Evolutionary conservation across 805 yeast genomes (phyloP), one percentile per base, ranked within the genome.

Genomic region (Clavispora phyllophila): DNA sequence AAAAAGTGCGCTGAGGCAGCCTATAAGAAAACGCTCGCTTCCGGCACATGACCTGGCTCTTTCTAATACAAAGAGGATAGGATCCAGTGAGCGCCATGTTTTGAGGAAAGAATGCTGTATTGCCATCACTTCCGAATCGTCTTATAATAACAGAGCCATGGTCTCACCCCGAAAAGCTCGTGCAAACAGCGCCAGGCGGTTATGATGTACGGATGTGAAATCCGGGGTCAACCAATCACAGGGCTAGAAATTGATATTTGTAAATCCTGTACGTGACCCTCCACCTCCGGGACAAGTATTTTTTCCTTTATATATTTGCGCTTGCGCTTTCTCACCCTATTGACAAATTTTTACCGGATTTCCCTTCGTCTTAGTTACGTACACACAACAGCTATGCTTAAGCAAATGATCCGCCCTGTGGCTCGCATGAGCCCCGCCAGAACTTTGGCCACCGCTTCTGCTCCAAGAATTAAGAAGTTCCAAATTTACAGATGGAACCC

Each of bases 401-500:
- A 44, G 41, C 29, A 47, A 12, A 29, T 42, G 9, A 40, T 50
- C 31, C 53, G 56, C 42, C 48, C 51, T 9, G 45, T 39, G 23
- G 34, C 52, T 12, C 51, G 51, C 26, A 40, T 45, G 18, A 36
- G 41, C 43, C 19, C 37, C 42, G 27, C 49, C 40, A 44, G 56
- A 37, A 43, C 40, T 27, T 47, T 52, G 49, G 76, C 83, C 39
- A 51, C 61, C 14, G 77, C 70, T 46, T 64, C 64, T 46, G 66
- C 74, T 12, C 80, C 81, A 38, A 74, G 84, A 48, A 51, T 84
- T 55, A 93, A 93, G 74, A 79, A 82, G 25, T 90, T 93, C 70
- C 87, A 90, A 63, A 82, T 93, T 58, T 93, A 93, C 78, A 82
- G 99, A 73, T 93, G 99, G 99, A 86, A 85, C 60, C 99, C 99